Percentiles rank a stretch among this genome's conserved stretches.
Conservation (phyloP, 148 eudicot genomes). For the Selenicereus undatus region DNA sequence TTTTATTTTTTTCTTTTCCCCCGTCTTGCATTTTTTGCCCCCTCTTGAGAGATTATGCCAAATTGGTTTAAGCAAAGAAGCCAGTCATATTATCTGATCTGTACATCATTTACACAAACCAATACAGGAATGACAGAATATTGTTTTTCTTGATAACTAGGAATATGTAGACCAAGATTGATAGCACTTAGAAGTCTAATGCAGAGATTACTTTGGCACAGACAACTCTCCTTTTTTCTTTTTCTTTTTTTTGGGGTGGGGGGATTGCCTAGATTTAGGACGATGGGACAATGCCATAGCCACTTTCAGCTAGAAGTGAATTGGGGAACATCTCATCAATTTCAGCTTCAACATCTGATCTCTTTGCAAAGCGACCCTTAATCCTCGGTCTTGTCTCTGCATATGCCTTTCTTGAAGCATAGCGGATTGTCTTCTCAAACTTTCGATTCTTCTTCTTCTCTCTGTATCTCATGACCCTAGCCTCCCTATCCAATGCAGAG, state of each 20-base stretch:
- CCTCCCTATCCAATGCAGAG: constrained; percentile 73
- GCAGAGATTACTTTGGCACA: constrained; percentile 2
- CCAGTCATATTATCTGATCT: constrained; percentile 20
- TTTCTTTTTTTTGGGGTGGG: too few species aligned
- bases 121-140: constrained; percentile 16
- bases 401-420: constrained; percentile 98
- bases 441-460: constrained; percentile 89
- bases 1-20: neutral
- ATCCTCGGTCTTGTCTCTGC: constrained; percentile 96
- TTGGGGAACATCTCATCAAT: constrained; percentile 65
- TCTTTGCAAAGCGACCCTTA: constrained; percentile 93
- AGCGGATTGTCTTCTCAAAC: constrained; percentile 91
- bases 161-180: constrained; percentile 20
- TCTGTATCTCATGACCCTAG: constrained; percentile 83
- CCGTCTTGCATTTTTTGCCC: neutral
- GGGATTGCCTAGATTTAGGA: constrained; percentile 15
- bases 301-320: constrained; percentile 42
- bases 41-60: neutral
- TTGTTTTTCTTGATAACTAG: constrained; percentile 12
- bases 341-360: constrained; percentile 65
- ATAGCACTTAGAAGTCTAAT: neutral
- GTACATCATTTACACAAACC: constrained; percentile 30
- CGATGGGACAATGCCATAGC: constrained; percentile 36
- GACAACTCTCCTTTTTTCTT: neutral
- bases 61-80: constrained; percentile 12